These are phyloP conservation scores for Rhodotorula sp. DNA, from an alignment of 1,284 basidiomycete genomes.

Conservation along the genomic window DNA sequence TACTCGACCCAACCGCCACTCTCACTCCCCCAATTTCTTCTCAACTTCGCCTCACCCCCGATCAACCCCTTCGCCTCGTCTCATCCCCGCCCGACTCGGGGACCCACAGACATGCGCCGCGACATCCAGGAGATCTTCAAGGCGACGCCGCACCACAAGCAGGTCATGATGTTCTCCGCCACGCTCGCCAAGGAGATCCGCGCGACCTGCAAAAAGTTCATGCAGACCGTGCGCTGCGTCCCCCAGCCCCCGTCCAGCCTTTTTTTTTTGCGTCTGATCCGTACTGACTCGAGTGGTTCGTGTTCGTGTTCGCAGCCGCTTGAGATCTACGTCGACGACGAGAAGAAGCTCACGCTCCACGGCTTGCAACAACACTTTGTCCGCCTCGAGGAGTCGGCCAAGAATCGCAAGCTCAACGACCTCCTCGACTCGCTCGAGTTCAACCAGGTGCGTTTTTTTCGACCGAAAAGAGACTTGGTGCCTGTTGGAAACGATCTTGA, in stretches of 20 bases:
- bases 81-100: neutral
- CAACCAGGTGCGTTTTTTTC: conserved; percentile 81
- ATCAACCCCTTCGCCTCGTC: neutral
- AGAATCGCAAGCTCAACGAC: conserved; percentile 98
- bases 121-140: conserved; percentile 99
- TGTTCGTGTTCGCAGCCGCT: conserved; percentile 73
- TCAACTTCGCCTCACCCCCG: neutral
- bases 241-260: too few species aligned
- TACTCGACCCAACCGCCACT: neutral
- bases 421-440: conserved; percentile 95
- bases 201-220: conserved; percentile 99
- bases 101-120: conserved; percentile 97
- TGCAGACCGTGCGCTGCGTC: conserved; percentile 88
- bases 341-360: conserved; percentile 97
- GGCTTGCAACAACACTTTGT: conserved; percentile 99
- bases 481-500: neutral
- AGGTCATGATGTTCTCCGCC: conserved; percentile 99
- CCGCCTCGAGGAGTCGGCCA: conserved; percentile 88
- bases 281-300: too few species aligned
- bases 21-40: neutral
- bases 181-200: conserved; percentile 97
- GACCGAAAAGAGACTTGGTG: conserved; percentile 14
- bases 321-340: conserved; percentile 99
- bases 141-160: conserved; percentile 99
- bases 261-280: neutral